Evolutionary conservation across 2,329 filamentous ascomycete genomes (phyloP).

Genomic region (Chalara sp.): DNA sequence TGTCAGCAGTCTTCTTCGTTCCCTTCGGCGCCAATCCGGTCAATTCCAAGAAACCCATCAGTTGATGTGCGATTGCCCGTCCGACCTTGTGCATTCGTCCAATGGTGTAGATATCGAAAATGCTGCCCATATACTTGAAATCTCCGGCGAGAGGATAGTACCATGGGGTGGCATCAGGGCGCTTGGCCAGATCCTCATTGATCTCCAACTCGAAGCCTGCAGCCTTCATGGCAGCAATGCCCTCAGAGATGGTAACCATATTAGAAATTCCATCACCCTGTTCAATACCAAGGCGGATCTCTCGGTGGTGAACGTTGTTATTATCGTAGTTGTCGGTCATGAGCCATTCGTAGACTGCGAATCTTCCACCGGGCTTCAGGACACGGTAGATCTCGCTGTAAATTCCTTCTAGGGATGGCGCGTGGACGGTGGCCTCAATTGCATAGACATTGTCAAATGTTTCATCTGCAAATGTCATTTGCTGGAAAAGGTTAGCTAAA

Average conservation of each 20-base stretch:
- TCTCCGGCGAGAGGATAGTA: slow-evolving; percentile 89
- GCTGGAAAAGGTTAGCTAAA: slow-evolving; percentile 37
- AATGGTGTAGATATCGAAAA: slow-evolving; percentile 76
- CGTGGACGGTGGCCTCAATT: slow-evolving; percentile 95
- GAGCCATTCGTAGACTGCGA: slow-evolving; percentile 98
- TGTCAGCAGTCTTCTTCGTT: slow-evolving; percentile 92
- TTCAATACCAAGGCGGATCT: slow-evolving; percentile 91
- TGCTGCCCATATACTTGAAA: slow-evolving; percentile 72
- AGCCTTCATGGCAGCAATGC: slow-evolving; percentile 72
- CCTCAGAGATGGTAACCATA: slow-evolving; percentile 86
- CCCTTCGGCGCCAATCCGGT: slow-evolving; percentile 71
- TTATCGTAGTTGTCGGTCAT: slow-evolving; percentile 97
- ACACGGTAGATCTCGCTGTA: slow-evolving; percentile 94
- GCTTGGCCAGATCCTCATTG: slow-evolving; percentile 79
- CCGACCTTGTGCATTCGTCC: slow-evolving; percentile 84
- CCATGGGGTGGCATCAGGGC: slow-evolving; percentile 74
- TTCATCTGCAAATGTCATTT: slow-evolving; percentile 93
- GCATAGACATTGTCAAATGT: slow-evolving; percentile 92
- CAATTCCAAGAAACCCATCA: slow-evolving; percentile 71
- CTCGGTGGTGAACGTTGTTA: slow-evolving; percentile 75
- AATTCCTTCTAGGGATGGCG: slow-evolving; percentile 81
- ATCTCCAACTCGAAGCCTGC: slow-evolving; percentile 81
- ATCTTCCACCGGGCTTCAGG: slow-evolving; percentile 89
- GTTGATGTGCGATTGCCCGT: slow-evolving; percentile 65
- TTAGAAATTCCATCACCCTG: slow-evolving; percentile 94